Evolutionary conservation across 225 moss, liverwort and hornwort genomes (phyloP).

Genomic region (Pseudisothecium myosuroides): DNA sequence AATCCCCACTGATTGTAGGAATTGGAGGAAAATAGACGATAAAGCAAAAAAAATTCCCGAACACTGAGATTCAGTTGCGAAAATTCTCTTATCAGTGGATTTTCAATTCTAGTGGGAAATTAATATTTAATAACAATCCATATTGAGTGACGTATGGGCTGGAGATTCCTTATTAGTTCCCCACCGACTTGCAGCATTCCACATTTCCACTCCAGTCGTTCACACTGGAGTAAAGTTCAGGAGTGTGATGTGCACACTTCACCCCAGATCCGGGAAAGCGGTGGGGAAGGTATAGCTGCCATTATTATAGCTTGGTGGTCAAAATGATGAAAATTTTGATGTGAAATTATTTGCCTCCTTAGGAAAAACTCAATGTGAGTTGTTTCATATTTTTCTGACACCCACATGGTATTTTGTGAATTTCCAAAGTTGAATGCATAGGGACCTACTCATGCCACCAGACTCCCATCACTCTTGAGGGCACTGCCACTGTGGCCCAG

Average conservation of each 20-base stretch:
- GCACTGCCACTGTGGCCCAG: no score
- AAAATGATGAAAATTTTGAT: background rate
- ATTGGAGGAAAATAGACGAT: no score
- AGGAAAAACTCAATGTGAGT: accelerated
- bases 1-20: no score
- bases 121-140: background rate
- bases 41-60: no score
- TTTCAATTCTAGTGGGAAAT: background rate
- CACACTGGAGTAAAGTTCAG: background rate
- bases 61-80: no score
- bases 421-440: background rate
- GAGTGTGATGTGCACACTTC: background rate
- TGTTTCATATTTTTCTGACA: background rate
- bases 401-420: no score
- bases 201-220: background rate
- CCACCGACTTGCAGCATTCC: background rate
- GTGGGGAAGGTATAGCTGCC: no score
- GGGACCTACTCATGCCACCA: accelerated
- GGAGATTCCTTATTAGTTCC: background rate
- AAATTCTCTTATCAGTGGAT: background rate
- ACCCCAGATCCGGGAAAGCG: background rate
- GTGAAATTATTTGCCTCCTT: accelerated
- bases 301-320: no score
- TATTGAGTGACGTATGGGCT: background rate
- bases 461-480: no score